These are phyloP conservation scores for Kregervanrija pseudodelftensis DNA, from an alignment of 805 yeast genomes.

Conservation along the genomic window DNA sequence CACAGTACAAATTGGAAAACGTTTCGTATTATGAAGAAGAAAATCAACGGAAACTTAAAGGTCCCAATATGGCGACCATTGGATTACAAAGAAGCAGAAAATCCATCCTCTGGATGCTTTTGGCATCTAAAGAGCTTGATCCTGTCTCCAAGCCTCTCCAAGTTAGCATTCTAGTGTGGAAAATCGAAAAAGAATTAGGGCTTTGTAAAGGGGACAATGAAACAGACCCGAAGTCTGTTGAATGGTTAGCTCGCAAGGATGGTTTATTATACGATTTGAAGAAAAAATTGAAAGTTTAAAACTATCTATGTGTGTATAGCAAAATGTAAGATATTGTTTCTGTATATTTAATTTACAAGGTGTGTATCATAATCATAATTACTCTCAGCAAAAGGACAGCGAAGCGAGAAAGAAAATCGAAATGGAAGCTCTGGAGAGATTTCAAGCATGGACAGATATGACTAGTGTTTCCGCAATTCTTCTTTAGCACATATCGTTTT, in stretches of 20 bases:
- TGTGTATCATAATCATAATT: too few species aligned
- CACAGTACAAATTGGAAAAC: neutral
- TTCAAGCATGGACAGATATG: too few species aligned
- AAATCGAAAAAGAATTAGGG: constrained; percentile 17
- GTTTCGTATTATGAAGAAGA: constrained; percentile 28
- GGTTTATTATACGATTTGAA: constrained; percentile 19
- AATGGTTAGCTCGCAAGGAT: constrained; percentile 24
- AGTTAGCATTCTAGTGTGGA: constrained; percentile 17
- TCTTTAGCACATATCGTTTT: too few species aligned
- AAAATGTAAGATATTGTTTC: too few species aligned
- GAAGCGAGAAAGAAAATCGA: too few species aligned
- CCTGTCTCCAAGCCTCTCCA: constrained; percentile 22
- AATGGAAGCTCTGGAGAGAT: too few species aligned
- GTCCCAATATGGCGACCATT: constrained; percentile 34
- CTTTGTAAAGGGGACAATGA: neutral
- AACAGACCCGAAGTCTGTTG: constrained; percentile 1
- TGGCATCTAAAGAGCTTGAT: constrained; percentile 71
- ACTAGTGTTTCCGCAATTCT: too few species aligned
- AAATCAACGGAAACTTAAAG: constrained; percentile 24
- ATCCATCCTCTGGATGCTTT: constrained; percentile 66
- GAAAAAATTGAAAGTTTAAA: constrained; percentile 4
- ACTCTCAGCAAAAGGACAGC: too few species aligned
- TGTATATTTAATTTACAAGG: too few species aligned
- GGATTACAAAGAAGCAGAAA: constrained; percentile 64
- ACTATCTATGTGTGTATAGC: too few species aligned